Percentiles rank a stretch among this genome's conserved stretches.
These are phyloP conservation scores for Diaporthe vexans DNA, from an alignment of 2,329 filamentous ascomycete genomes.

Conservation along the genomic window DNA sequence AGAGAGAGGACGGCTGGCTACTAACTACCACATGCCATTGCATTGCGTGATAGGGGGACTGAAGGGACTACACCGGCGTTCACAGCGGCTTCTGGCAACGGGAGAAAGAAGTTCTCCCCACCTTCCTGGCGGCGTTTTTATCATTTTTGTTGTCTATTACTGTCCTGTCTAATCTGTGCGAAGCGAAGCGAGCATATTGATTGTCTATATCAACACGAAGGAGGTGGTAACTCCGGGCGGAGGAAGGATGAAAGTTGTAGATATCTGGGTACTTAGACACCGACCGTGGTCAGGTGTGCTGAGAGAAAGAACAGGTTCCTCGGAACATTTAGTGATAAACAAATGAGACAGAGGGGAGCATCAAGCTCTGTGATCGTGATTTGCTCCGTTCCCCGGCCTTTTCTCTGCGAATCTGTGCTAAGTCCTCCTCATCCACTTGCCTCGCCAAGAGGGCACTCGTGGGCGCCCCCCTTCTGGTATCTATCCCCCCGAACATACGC, in stretches of 20 bases:
- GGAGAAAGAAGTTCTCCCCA: conserved; percentile 9
- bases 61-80: conserved; percentile 2
- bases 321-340: background rate
- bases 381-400: too few relatives aligned
- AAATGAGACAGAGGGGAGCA: background rate
- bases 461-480: background rate
- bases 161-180: conserved; percentile 9
- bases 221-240: background rate
- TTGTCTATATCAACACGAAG: background rate
- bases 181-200: conserved; percentile 25
- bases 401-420: background rate
- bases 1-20: conserved; percentile 4
- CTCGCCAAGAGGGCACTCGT: background rate
- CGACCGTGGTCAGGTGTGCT: background rate
- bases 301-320: background rate
- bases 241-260: background rate
- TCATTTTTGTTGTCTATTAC: background rate
- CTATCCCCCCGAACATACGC: background rate
- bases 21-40: background rate
- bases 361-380: background rate
- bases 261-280: conserved; percentile 5
- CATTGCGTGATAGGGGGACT: background rate
- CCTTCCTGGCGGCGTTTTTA: background rate
- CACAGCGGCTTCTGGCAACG: background rate
- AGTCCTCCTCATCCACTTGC: background rate